phyloP scores from a whole-genome alignment of 352 stramenopile genomes.

The Phytophthora palmivora region DNA sequence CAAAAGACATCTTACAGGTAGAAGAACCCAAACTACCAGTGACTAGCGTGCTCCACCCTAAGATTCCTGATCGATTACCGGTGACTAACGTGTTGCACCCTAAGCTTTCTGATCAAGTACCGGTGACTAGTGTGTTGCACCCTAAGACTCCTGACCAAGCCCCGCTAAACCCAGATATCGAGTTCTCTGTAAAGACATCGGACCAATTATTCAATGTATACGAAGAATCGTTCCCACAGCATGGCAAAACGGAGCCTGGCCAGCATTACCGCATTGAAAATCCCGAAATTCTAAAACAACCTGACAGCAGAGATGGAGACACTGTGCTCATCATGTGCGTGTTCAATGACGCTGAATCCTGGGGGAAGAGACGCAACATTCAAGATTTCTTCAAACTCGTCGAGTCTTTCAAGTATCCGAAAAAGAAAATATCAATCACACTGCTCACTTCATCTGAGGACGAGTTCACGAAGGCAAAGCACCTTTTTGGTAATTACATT shows the following conservation, averaged over 20 bases:
- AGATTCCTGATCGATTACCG: no score
- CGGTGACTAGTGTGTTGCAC: constrained; percentile 28
- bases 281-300: constrained; percentile 2
- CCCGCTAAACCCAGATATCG: constrained; percentile 15
- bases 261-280: constrained; percentile 32
- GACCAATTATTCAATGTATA: constrained; percentile 10
- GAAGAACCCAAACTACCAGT: neutral
- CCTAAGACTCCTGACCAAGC: constrained; percentile 14
- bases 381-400: constrained; percentile 44
- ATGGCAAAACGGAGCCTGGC: constrained; percentile 28
- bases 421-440: constrained; percentile 38
- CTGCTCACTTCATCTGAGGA: constrained; percentile 43
- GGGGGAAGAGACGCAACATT: constrained; percentile 31
- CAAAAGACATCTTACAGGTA: constrained; percentile 3
- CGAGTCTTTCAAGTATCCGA: constrained; percentile 33
- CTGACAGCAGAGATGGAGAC: constrained; percentile 9
- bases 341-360: constrained; percentile 42
- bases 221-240: constrained; percentile 24
- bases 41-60: constrained; percentile 1
- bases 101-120: no score
- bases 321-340: constrained; percentile 39
- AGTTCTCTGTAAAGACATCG: constrained; percentile 14
- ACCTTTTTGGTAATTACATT: constrained; percentile 26
- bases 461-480: constrained; percentile 37
- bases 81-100: no score